These are phyloP conservation scores for Puccinia polysora DNA, from an alignment of 1,284 basidiomycete genomes.

Conservation along the genomic window DNA sequence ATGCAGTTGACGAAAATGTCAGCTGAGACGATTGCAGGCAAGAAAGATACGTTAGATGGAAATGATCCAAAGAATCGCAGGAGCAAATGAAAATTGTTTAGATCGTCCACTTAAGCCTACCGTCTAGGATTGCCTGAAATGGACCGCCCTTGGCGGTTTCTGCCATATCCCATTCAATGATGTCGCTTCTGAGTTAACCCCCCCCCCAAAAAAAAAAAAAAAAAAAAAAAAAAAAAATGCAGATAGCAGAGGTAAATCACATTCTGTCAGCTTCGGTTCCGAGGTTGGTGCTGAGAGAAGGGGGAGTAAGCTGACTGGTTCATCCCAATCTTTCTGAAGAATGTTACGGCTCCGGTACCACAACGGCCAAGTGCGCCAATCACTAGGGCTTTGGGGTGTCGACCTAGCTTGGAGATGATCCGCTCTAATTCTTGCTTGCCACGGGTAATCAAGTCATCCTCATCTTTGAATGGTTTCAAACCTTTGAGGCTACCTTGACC, in stretches of 20 bases:
- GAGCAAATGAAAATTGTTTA: not conserved
- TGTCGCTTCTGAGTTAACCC: conserved; percentile 70
- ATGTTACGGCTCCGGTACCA: conserved; percentile 90
- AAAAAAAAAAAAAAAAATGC: too few relatives aligned
- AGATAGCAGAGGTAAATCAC: too few relatives aligned
- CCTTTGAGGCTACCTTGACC: conserved; percentile 59
- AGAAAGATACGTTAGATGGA: not conserved
- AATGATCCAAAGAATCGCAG: not conserved
- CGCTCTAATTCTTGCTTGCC: conserved; percentile 56
- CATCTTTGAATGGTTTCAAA: conserved; percentile 69
- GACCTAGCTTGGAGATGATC: conserved; percentile 59
- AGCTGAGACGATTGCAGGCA: conserved; percentile 55
- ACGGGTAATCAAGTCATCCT: conserved; percentile 69
- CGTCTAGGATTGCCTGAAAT: conserved; percentile 86
- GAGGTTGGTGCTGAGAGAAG: not conserved
- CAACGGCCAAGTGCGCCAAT: conserved; percentile 95
- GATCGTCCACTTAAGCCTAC: conserved; percentile 5
- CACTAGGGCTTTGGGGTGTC: conserved; percentile 80
- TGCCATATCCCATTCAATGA: conserved; percentile 94
- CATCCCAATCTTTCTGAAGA: conserved; percentile 88
- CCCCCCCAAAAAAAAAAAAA: too few relatives aligned
- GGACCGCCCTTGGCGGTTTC: conserved; percentile 98
- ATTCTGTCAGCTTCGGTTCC: not conserved
- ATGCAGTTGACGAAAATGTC: conserved; percentile 99
- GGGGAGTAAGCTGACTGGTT: conserved; percentile 51